Conservation (phyloP, 2,329 filamentous ascomycete genomes). For the Sporothrix mexicana region DNA sequence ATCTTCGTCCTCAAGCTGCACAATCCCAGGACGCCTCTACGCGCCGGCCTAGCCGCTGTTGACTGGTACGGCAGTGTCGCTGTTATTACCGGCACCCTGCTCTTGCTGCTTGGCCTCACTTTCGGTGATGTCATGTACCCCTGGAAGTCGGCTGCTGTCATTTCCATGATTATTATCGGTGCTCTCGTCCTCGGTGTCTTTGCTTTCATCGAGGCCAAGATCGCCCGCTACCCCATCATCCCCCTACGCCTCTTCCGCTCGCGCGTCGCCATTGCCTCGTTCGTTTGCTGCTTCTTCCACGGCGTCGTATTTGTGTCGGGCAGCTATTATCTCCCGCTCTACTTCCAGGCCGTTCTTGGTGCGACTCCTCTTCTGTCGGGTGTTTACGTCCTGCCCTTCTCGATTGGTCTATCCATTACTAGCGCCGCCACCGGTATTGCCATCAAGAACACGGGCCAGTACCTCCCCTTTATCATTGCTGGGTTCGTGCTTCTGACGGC, state of each 20-base stretch:
- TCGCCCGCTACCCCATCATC: slow-evolving; percentile 79
- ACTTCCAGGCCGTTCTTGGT: slow-evolving; percentile 78
- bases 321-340: slow-evolving; percentile 82
- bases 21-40: slow-evolving; percentile 68
- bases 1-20: slow-evolving; percentile 71
- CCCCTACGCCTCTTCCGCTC: slow-evolving; percentile 73
- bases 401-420: slow-evolving; percentile 58
- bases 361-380: slow-evolving; percentile 73
- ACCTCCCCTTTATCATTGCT: slow-evolving; percentile 59
- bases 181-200: slow-evolving; percentile 68
- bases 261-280: slow-evolving; percentile 68
- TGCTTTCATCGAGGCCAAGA: slow-evolving; percentile 71
- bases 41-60: slow-evolving; percentile 66
- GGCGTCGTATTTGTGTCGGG: slow-evolving; percentile 78
- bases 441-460: slow-evolving; percentile 63
- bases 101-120: slow-evolving; percentile 85
- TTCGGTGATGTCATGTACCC: slow-evolving; percentile 78
- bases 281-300: slow-evolving; percentile 73
- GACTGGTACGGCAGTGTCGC: slow-evolving; percentile 62
- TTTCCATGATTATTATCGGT: slow-evolving; percentile 80
- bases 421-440: slow-evolving; percentile 51
- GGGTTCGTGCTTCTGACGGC: slow-evolving; percentile 62
- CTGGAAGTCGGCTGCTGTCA: slow-evolving; percentile 75
- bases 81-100: slow-evolving; percentile 78
- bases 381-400: slow-evolving; percentile 74